Percentiles rank a stretch among this genome's conserved stretches.
These are phyloP conservation scores for Botrytis fabae DNA, from an alignment of 2,329 filamentous ascomycete species.

Conservation along the genomic window DNA sequence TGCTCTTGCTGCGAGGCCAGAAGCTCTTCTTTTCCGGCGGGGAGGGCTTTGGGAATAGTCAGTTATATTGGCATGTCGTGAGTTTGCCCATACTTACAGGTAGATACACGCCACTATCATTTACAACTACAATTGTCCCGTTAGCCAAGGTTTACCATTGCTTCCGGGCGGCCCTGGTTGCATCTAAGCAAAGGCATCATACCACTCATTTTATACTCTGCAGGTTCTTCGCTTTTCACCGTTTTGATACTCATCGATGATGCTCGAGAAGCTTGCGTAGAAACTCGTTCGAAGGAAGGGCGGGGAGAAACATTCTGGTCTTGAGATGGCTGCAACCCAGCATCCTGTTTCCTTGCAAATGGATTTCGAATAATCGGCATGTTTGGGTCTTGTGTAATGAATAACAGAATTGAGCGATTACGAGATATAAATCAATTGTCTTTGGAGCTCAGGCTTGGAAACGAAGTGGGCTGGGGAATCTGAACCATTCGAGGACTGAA, in stretches of 20 bases:
- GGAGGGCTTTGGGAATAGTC: constrained; percentile 63
- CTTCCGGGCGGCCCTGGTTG: neutral
- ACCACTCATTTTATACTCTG: constrained; percentile 82
- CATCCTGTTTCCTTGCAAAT: constrained; percentile 60
- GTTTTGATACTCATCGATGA: constrained; percentile 63
- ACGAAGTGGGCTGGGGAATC: constrained; percentile 7
- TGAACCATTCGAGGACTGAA: neutral
- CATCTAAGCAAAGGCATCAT: constrained; percentile 41
- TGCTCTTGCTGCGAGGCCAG: constrained; percentile 59
- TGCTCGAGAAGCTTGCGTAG: constrained; percentile 62
- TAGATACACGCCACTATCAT: constrained; percentile 91
- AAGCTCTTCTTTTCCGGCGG: constrained; percentile 80
- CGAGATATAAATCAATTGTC: constrained; percentile 18
- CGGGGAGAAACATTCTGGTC: constrained; percentile 53
- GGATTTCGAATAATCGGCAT: constrained; percentile 57
- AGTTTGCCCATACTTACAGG: constrained; percentile 61
- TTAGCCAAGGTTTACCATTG: constrained; percentile 24
- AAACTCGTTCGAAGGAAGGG: constrained; percentile 60
- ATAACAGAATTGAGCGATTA: constrained; percentile 1
- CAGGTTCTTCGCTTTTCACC: constrained; percentile 61
- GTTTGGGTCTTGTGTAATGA: neutral
- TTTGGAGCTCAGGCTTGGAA: constrained; percentile 2
- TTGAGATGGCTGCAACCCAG: constrained; percentile 30
- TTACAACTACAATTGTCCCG: constrained; percentile 68
- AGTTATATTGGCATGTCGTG: constrained; percentile 33